Conservation (phyloP, 495 filamentous ascomycete species). For the Penicillium robsamsonii region DNA sequence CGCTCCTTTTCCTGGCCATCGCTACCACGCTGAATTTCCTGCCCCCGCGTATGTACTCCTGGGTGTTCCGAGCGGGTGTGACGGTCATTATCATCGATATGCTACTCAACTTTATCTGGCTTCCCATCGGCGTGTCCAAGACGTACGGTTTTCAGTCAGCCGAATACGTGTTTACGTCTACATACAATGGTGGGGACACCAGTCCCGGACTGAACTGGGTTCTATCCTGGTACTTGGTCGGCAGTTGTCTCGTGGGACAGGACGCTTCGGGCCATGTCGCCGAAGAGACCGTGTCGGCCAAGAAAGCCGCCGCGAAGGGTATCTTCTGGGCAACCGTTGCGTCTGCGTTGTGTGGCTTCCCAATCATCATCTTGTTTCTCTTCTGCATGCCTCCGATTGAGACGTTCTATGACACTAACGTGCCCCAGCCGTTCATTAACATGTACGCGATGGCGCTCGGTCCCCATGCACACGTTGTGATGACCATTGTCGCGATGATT, state of each 20-base stretch:
- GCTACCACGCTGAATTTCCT: slow-evolving; percentile 36
- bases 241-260: slow-evolving; percentile 34
- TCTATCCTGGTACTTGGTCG: slow-evolving; percentile 34
- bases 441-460: slow-evolving; percentile 38
- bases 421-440: slow-evolving; percentile 40
- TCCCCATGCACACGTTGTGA: slow-evolving; percentile 35
- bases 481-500: slow-evolving; percentile 37
- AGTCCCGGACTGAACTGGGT: slow-evolving; percentile 36
- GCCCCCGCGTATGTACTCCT: slow-evolving; percentile 33
- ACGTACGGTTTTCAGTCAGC: slow-evolving; percentile 38
- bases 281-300: slow-evolving; percentile 37
- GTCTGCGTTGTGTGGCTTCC: slow-evolving; percentile 35
- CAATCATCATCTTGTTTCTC: slow-evolving; percentile 37
- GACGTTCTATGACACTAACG: slow-evolving; percentile 29
- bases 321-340: slow-evolving; percentile 39
- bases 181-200: slow-evolving; percentile 33
- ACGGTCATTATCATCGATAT: slow-evolving; percentile 35
- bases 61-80: slow-evolving; percentile 38
- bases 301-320: slow-evolving; percentile 38
- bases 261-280: slow-evolving; percentile 40
- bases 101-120: slow-evolving; percentile 39
- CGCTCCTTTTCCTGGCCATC: slow-evolving; percentile 31
- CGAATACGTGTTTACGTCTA: slow-evolving; percentile 35
- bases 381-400: slow-evolving; percentile 39
- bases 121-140: slow-evolving; percentile 33